A percentile compares a stretch with the other conserved stretches of the same genome.
These are phyloP conservation scores for Apiotrichum gracile DNA, from an alignment of 1,284 basidiomycete species.

Conservation along the genomic window DNA sequence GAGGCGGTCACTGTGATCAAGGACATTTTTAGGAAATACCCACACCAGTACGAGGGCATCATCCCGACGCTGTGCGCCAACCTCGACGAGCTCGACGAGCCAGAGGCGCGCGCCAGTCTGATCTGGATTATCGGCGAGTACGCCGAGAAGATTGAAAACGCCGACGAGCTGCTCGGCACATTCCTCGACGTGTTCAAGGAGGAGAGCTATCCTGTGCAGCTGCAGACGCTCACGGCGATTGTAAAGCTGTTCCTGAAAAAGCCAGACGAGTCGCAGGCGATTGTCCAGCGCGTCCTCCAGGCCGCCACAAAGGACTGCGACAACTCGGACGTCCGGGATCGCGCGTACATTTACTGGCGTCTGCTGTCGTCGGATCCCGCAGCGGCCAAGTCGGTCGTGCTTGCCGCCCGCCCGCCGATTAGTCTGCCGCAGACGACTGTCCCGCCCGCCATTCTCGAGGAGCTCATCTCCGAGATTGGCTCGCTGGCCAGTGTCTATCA, in stretches of 20 bases:
- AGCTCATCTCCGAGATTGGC: slow-evolving; percentile 81
- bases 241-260: slow-evolving; percentile 98
- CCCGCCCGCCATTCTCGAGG: slow-evolving; percentile 82
- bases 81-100: slow-evolving; percentile 86
- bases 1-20: slow-evolving; percentile 96
- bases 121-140: slow-evolving; percentile 99
- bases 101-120: slow-evolving; percentile 93
- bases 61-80: slow-evolving; percentile 89
- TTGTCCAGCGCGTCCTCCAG: slow-evolving; percentile 93
- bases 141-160: slow-evolving; percentile 91
- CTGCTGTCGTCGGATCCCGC: slow-evolving; percentile 85
- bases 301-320: slow-evolving; percentile 97
- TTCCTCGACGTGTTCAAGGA: slow-evolving; percentile 87
- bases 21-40: slow-evolving; percentile 96
- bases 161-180: slow-evolving; percentile 90
- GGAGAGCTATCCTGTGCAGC: slow-evolving; percentile 78
- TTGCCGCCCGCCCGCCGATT: slow-evolving; percentile 87
- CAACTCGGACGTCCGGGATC: slow-evolving; percentile 91
- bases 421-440: slow-evolving; percentile 86
- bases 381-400: slow-evolving; percentile 89
- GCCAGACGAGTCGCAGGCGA: slow-evolving; percentile 76
- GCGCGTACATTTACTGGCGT: slow-evolving; percentile 95
- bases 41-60: slow-evolving; percentile 91
- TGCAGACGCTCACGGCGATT: slow-evolving; percentile 86
- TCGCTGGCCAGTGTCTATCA: slow-evolving; percentile 89